Conservation (phyloP, 352 stramenopile genomes). For the Pythium phragmiticola region DNA sequence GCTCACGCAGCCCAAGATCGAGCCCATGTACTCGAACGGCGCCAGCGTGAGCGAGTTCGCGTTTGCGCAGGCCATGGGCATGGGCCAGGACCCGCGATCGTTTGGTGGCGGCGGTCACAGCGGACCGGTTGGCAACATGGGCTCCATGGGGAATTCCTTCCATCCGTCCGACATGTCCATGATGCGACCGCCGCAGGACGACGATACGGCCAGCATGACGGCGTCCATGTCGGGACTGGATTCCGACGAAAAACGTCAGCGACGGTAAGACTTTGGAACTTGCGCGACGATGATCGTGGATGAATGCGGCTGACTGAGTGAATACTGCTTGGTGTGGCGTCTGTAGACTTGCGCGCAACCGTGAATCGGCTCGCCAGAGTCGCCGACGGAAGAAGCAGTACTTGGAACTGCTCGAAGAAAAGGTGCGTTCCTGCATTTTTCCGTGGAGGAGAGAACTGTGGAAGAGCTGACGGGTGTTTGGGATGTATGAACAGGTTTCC, state of each 20-base stretch:
- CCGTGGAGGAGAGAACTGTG: neutral
- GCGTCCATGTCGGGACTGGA: slow-evolving; percentile 42
- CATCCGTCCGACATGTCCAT: slow-evolving; percentile 53
- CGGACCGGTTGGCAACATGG: slow-evolving; percentile 34
- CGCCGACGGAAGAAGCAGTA: slow-evolving; percentile 90
- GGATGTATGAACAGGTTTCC: slow-evolving; percentile 47
- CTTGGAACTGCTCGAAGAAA: slow-evolving; percentile 85
- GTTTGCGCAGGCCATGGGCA: slow-evolving; percentile 29
- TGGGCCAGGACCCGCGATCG: slow-evolving; percentile 26
- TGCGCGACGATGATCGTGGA: neutral
- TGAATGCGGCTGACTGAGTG: neutral
- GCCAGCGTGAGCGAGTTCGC: slow-evolving; percentile 21
- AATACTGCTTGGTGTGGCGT: neutral
- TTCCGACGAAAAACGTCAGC: slow-evolving; percentile 78
- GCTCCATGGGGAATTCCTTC: slow-evolving; percentile 49
- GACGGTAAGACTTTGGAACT: slow-evolving; percentile 30
- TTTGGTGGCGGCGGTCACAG: slow-evolving; percentile 12
- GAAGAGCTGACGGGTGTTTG: neutral
- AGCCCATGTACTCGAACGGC: slow-evolving; percentile 22
- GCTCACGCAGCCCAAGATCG: slow-evolving; percentile 34
- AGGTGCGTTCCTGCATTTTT: slow-evolving; percentile 33
- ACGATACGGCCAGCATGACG: slow-evolving; percentile 43
- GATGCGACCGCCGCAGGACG: slow-evolving; percentile 46
- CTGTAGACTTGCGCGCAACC: slow-evolving; percentile 67
- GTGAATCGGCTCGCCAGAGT: slow-evolving; percentile 87